A percentile compares a stretch with the other conserved stretches of the same genome.
Conservation (phyloP, 2,329 filamentous ascomycete genomes). For the Colletotrichum sp. region DNA sequence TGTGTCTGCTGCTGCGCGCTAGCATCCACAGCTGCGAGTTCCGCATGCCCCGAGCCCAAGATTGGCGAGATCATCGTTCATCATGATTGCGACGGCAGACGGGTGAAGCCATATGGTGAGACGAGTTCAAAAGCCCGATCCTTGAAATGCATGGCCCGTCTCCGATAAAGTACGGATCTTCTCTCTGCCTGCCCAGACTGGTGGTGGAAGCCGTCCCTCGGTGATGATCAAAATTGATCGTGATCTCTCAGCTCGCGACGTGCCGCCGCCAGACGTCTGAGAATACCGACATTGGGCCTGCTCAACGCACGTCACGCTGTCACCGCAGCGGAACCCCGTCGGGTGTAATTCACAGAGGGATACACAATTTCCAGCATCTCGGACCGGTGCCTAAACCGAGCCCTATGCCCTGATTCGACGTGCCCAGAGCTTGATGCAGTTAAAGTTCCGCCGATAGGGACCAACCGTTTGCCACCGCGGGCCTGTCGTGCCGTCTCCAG, state of each 20-base stretch:
- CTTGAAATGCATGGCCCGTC: neutral
- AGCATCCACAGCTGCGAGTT: neutral
- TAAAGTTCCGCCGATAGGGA: neutral
- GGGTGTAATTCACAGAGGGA: neutral
- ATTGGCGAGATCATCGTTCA: conserved; percentile 17
- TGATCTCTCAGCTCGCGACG: neutral
- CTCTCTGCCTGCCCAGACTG: neutral
- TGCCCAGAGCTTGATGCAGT: conserved; percentile 4
- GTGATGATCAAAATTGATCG: neutral
- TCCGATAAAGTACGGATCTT: conserved; percentile 15
- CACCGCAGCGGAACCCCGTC: neutral
- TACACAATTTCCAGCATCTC: neutral
- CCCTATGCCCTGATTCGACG: neutral
- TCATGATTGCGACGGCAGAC: neutral
- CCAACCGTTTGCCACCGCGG: conserved; percentile 6
- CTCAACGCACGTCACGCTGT: neutral
- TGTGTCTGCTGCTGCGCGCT: neutral
- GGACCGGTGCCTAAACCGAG: neutral
- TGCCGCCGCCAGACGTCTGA: neutral
- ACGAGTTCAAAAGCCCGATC: neutral
- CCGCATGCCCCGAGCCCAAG: conserved; percentile 2
- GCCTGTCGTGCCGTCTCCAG: neutral
- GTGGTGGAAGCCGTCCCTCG: neutral
- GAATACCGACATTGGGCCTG: neutral
- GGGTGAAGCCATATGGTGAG: neutral